phyloP scores from a whole-genome alignment of 192 early-diverging fungal genomes.

The Pilaira anomala region DNA sequence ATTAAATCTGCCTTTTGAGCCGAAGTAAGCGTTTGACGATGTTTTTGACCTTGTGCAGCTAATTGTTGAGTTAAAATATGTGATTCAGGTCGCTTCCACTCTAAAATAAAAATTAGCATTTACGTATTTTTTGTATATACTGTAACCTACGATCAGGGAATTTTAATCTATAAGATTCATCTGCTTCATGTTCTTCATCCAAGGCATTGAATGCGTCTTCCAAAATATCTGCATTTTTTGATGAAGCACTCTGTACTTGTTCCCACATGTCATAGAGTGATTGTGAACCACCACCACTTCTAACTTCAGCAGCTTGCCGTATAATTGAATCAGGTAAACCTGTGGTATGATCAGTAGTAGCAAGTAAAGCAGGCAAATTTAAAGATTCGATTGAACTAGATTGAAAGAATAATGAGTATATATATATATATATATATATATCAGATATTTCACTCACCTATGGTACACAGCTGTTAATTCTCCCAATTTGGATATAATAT shows the following conservation, averaged over 20 bases:
- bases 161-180: conserved; percentile 56
- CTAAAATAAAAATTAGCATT: conserved; percentile 13
- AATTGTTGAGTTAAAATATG: conserved; percentile 49
- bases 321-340: conserved; percentile 71
- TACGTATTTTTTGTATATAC: background rate
- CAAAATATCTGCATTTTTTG: conserved; percentile 53
- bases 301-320: conserved; percentile 71
- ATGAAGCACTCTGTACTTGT: conserved; percentile 52
- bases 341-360: conserved; percentile 67
- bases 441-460: conserved; percentile 39
- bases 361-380: conserved; percentile 21
- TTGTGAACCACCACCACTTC: conserved; percentile 63
- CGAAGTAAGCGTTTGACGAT: conserved; percentile 52
- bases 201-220: conserved; percentile 67
- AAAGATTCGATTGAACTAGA: conserved; percentile 36
- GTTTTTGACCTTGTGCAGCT: conserved; percentile 52
- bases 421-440: background rate
- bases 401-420: background rate
- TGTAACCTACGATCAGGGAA: conserved; percentile 41
- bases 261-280: conserved; percentile 63
- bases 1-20: conserved; percentile 59
- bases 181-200: conserved; percentile 67
- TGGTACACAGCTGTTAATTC: conserved; percentile 68
- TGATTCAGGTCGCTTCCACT: conserved; percentile 60
- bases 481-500: conserved; percentile 59